Conservation (phyloP, 441 rosid genomes). For the Syzygium syzygioides region DNA sequence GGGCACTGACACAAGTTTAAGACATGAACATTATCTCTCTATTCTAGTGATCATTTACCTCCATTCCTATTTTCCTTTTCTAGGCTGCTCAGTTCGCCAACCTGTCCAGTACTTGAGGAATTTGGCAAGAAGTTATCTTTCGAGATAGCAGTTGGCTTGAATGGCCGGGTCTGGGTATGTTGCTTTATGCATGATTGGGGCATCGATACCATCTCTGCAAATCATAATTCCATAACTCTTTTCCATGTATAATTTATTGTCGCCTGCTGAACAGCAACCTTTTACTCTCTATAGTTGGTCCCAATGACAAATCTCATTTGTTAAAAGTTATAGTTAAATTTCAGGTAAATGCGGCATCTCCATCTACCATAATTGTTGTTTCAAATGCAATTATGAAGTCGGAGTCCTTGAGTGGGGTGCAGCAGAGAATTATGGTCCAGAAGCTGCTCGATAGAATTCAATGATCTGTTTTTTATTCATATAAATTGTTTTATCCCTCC, state of each 20-base stretch:
- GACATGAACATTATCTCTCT: background rate
- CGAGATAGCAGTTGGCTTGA: slow-evolving; percentile 80
- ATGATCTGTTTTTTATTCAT: slow-evolving; percentile 7
- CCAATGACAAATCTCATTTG: background rate
- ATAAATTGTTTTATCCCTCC: background rate
- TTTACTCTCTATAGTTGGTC: background rate
- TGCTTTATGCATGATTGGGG: too few relatives aligned
- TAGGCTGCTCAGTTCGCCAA: slow-evolving; percentile 76
- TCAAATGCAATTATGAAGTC: slow-evolving; percentile 78
- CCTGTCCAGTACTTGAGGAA: slow-evolving; percentile 82
- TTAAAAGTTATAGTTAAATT: background rate
- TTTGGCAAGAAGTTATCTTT: slow-evolving; percentile 83
- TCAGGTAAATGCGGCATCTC: slow-evolving; percentile 61
- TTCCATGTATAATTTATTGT: background rate
- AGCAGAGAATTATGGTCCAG: slow-evolving; percentile 77
- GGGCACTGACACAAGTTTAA: background rate
- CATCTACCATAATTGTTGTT: slow-evolving; percentile 55
- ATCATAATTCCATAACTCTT: background rate
- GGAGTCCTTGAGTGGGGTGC: slow-evolving; percentile 53
- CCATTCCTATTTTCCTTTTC: slow-evolving; percentile 2
- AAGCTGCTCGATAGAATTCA: slow-evolving; percentile 55
- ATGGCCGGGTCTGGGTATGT: slow-evolving; percentile 84
- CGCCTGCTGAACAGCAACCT: background rate
- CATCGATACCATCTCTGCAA: background rate
- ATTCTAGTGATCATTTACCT: background rate